Evolutionary conservation across 2,329 filamentous ascomycete genomes (phyloP).

Genomic region (Sclerotinia glacialis): DNA sequence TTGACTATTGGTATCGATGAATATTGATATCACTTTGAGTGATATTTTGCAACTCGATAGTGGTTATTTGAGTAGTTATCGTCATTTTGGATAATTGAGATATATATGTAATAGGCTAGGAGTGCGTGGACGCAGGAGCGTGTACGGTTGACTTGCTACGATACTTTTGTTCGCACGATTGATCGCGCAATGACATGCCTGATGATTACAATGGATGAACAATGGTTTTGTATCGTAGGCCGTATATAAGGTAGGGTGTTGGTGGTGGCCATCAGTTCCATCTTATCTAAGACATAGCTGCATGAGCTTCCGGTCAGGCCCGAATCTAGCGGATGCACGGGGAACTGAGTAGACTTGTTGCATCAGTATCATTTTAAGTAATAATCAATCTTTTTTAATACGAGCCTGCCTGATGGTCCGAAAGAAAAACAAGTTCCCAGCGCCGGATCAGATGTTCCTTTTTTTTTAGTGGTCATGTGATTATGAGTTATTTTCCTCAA

Average conservation of each 20-base stretch:
- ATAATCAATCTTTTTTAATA: not conserved
- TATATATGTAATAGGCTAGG: not conserved
- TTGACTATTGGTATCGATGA: not conserved
- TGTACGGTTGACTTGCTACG: not conserved
- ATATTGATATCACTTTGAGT: not conserved
- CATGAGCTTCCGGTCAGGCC: fast-evolving
- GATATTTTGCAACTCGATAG: not conserved
- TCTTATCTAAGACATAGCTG: too few species aligned
- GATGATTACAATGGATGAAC: not conserved
- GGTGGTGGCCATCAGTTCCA: not conserved
- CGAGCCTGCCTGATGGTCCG: not conserved
- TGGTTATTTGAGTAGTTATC: not conserved
- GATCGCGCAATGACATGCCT: not conserved
- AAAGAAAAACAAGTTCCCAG: not conserved
- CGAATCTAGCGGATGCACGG: not conserved
- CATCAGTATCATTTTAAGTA: not conserved
- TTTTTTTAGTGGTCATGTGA: not conserved
- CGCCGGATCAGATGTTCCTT: not conserved
- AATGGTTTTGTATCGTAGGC: not conserved
- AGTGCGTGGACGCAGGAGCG: not conserved
- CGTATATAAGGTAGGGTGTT: not conserved
- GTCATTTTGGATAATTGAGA: not conserved
- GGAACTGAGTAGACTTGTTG: not conserved
- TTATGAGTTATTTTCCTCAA: not conserved
- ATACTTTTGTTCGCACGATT: not conserved